Percentiles rank a stretch among this genome's conserved stretches.
These are phyloP conservation scores for Synchytrium microbalum DNA, from an alignment of 371 early-diverging fungal species.

Conservation along the genomic window DNA sequence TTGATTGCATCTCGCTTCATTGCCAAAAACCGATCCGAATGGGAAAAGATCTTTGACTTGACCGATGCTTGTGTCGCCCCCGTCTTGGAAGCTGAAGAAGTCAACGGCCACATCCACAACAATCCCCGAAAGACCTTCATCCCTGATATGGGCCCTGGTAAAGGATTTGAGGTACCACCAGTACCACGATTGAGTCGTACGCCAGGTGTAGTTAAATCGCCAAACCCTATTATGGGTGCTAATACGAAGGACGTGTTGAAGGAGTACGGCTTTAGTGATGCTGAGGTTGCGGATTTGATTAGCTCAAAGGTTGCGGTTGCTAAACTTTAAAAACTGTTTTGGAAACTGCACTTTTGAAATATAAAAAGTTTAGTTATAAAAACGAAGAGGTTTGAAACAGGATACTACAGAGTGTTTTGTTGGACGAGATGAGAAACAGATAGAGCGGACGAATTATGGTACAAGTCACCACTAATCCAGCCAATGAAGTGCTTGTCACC, in stretches of 20 bases:
- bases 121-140: conserved; percentile 8
- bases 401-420: too few species aligned
- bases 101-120: conserved; percentile 12
- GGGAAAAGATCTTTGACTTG: conserved; percentile 55
- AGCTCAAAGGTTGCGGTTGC: background rate
- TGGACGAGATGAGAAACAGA: too few species aligned
- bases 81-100: conserved; percentile 47
- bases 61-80: conserved; percentile 70
- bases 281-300: conserved; percentile 20
- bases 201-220: conserved; percentile 32
- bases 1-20: conserved; percentile 45
- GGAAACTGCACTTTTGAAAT: too few species aligned
- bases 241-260: conserved; percentile 45
- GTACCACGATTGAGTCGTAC: conserved; percentile 56
- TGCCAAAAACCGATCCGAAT: conserved; percentile 55
- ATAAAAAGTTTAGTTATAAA: too few species aligned
- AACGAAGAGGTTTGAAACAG: too few species aligned
- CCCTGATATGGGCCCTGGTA: background rate
- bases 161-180: conserved; percentile 21
- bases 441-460: too few species aligned
- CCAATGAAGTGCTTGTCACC: too few species aligned
- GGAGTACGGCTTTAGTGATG: conserved; percentile 43
- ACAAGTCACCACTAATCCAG: background rate
- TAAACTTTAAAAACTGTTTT: background rate
- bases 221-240: conserved; percentile 38